Evolutionary conservation across 345 rosid species (phyloP), one percentile per base, ranked within the genome.

Genomic region (Pistacia vera): DNA sequence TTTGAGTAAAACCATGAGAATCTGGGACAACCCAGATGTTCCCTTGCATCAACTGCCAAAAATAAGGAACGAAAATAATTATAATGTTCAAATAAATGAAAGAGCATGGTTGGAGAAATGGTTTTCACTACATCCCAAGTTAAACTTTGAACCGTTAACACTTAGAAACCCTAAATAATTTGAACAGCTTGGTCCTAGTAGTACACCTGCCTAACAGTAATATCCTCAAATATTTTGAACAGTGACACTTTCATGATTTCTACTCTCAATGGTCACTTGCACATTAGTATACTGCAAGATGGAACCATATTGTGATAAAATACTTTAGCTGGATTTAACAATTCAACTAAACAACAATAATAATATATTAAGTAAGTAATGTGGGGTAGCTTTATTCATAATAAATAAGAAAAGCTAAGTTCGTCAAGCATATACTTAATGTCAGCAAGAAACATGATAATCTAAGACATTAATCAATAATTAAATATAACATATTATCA

Each of bases 21-120:
- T 86, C 86, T 25, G 89, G 92, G 33, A 87, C 81, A 54, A 86
- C 87, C 85, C 93, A 93, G 77, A 96, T 88, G 78, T 86, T 88
- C 69, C 99, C 99, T 46, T 90, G 97, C 97, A 96, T 96, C 83
- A 90, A 60, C 98, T 96, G 80, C 78, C 66, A 77, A 78, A 57
- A 38, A 64, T 3, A 71, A 61, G 22, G 3, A 72, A 3, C 67
- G 56, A 35, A 4, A 71, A 13, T 17, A 54, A 69, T 69, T 25
- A 28, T 18, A 16, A 74, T 60, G 12, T 12, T 10, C 20, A 62
- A 44, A 48, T 3, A 46, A 8, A 63, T 62, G 20, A 74, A n/a
- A 8, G 35, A 46, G 20, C 7, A 36, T 58, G 38, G 20, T 11
- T 35, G 59, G 18, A 69, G 2, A 16, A 20, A 20, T 46, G 55